phyloP scores from a whole-genome alignment of 1,284 basidiomycete genomes.

The Heterobasidion parviporum region DNA sequence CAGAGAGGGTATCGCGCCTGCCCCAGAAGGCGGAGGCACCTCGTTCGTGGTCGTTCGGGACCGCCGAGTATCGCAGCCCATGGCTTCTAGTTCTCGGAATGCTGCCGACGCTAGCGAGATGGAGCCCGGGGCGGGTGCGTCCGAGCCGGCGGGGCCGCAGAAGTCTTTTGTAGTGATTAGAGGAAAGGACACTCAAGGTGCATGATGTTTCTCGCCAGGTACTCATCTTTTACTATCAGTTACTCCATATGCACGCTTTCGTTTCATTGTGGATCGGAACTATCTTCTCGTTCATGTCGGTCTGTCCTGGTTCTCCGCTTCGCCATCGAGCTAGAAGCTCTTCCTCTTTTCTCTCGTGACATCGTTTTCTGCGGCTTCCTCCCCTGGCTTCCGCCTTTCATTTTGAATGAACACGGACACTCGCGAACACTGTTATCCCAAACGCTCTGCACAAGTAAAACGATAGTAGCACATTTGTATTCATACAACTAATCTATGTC shows the following conservation, averaged over 20 bases:
- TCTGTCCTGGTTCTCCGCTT: not conserved
- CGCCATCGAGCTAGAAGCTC: no score
- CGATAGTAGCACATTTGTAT: not conserved
- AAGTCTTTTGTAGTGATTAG: slow-evolving; percentile 29
- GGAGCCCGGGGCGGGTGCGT: not conserved
- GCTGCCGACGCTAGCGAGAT: not conserved
- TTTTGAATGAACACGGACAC: not conserved
- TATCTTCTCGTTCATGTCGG: not conserved
- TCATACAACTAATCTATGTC: not conserved
- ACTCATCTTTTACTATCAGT: not conserved
- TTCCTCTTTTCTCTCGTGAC: not conserved
- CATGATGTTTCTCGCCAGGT: not conserved
- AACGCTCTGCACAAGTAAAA: not conserved
- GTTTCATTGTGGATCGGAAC: not conserved
- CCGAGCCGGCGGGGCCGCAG: not conserved
- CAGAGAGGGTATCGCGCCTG: slow-evolving; percentile 12
- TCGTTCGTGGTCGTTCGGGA: slow-evolving; percentile 70
- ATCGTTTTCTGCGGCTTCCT: not conserved
- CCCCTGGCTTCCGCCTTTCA: not conserved
- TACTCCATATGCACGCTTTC: not conserved
- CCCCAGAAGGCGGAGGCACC: slow-evolving; percentile 31
- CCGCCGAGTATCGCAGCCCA: slow-evolving; percentile 21
- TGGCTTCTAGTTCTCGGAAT: not conserved
- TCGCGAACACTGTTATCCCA: not conserved
- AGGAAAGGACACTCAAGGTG: slow-evolving; percentile 13